Evolutionary conservation across 192 early-diverging fungal species (phyloP), one percentile per base, ranked within the genome.

Genomic region (Linnemannia zychae): DNA sequence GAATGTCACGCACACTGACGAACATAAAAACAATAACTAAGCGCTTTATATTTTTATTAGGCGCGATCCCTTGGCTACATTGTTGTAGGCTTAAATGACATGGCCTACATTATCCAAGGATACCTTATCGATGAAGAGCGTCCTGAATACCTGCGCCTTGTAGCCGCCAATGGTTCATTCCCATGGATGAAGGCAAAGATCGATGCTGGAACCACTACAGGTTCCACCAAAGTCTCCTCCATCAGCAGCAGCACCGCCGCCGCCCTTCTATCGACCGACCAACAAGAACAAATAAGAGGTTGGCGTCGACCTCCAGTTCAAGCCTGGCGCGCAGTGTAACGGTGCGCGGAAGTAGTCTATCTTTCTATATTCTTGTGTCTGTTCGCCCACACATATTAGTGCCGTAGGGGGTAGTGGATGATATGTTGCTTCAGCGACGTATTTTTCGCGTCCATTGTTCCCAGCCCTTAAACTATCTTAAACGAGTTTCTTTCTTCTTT

Each of bases 41-140:
- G 20, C 36, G 17, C 37, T 15, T 24, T 69, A 40, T 33, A 16
- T 68, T 40, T 16, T 36, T 34, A n/a, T 7, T 69, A 69, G 67
- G 67, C 4, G 17, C 0, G 20, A 20, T 69, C 67, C 3, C 33
- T 69, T 15, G 67, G 67, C 6, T 69, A 40, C 13, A 13, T 69
- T 18, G 22, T 69, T 7, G 67, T 69, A 9, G 67, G 67, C 17
- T 37, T 69, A 20, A 69, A 69, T 24, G 67, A 74, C 72, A 74
- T 53, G 72, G 31, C 52, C 4, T 60, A 74, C 7, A 22, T 70
- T 22, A 22, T 47, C 3, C 68, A n/a, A 70, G 68, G 68, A 11
- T 70, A 70, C 24, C 68, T 70, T 46, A 4, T 40, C 12, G 18
- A 70, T 0, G 22, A 70, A 22, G 2, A 40, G 40, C 40, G 68